Evolutionary conservation across 2,329 filamentous ascomycete genomes (phyloP).

Genomic region (Colletotrichum lini): DNA sequence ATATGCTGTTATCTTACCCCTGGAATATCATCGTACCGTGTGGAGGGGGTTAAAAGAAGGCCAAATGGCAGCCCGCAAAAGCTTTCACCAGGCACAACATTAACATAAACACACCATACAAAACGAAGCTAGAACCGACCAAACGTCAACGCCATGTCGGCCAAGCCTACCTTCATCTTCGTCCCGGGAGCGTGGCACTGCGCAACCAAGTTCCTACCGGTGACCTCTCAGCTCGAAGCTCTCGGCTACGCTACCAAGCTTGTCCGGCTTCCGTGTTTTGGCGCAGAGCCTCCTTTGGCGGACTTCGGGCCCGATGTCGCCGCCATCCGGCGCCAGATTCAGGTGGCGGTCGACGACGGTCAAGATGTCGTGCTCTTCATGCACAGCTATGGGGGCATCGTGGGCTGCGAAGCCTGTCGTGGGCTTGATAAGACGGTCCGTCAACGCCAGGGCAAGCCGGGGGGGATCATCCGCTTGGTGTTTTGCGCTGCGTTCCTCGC

Average conservation of each 20-base stretch:
- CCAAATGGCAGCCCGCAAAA: too few species aligned
- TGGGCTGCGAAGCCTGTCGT: conserved; percentile 49
- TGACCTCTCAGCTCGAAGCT: conserved; percentile 23
- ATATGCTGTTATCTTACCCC: neutral
- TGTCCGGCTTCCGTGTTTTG: conserved; percentile 20
- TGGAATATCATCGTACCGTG: neutral
- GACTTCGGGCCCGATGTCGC: conserved; percentile 47
- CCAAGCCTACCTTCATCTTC: conserved; percentile 55
- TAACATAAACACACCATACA: neutral
- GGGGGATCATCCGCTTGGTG: conserved; percentile 50
- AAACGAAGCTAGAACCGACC: neutral
- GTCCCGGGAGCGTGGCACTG: conserved; percentile 65
- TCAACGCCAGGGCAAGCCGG: conserved; percentile 47
- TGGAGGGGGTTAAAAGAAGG: neutral
- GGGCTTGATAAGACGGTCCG: conserved; percentile 50
- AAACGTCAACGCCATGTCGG: neutral
- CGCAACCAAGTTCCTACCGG: conserved; percentile 14
- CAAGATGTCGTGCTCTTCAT: conserved; percentile 56
- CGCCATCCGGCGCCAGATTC: conserved; percentile 47
- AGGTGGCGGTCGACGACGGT: conserved; percentile 51
- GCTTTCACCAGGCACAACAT: neutral
- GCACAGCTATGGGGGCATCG: conserved; percentile 51
- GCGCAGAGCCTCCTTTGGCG: conserved; percentile 13
- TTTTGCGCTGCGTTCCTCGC: conserved; percentile 35
- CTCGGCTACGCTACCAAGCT: conserved; percentile 12